A percentile compares a stretch with the other conserved stretches of the same genome.
These are phyloP conservation scores for Lecanicillium sp. DNA, from an alignment of 2,329 filamentous ascomycete species.

Conservation along the genomic window DNA sequence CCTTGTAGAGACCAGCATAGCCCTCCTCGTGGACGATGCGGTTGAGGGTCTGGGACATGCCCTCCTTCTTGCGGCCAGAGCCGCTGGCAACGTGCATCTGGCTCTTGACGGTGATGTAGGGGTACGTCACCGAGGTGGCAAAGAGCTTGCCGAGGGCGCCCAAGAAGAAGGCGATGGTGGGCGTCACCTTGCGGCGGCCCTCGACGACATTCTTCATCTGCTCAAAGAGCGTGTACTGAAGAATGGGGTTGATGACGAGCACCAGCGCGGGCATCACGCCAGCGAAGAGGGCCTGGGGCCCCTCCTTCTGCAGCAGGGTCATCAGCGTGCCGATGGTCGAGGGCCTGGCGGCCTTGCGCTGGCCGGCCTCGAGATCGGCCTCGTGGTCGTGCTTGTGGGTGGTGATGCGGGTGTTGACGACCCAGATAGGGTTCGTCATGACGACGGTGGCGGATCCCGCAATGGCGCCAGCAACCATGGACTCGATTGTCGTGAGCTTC, in stretches of 20 bases:
- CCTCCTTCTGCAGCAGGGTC: conserved; percentile 75
- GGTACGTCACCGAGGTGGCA: conserved; percentile 90
- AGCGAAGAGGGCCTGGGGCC: conserved; percentile 76
- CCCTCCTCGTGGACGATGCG: conserved; percentile 83
- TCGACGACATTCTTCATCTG: conserved; percentile 92
- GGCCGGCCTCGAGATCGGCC: conserved; percentile 34
- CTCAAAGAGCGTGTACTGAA: conserved; percentile 98
- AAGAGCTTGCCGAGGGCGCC: conserved; percentile 92
- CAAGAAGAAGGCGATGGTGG: conserved; percentile 81
- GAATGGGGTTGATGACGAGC: conserved; percentile 93
- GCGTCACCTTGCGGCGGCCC: conserved; percentile 66
- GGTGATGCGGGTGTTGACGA: conserved; percentile 97
- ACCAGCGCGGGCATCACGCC: conserved; percentile 90
- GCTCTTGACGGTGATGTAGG: conserved; percentile 98
- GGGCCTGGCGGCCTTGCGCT: conserved; percentile 37
- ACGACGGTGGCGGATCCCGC: conserved; percentile 92
- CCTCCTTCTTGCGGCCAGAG: conserved; percentile 64
- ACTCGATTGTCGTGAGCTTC: conserved; percentile 86
- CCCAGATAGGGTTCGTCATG: conserved; percentile 98
- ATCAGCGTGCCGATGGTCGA: conserved; percentile 78
- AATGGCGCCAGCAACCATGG: conserved; percentile 90
- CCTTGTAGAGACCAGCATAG: conserved; percentile 88
- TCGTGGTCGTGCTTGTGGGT: conserved; percentile 62
- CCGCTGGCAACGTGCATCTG: conserved; percentile 87
- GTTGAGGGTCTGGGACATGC: conserved; percentile 69